Conservation (phyloP, 2,329 filamentous ascomycete genomes). For the Drechslerella stenobrocha region DNA sequence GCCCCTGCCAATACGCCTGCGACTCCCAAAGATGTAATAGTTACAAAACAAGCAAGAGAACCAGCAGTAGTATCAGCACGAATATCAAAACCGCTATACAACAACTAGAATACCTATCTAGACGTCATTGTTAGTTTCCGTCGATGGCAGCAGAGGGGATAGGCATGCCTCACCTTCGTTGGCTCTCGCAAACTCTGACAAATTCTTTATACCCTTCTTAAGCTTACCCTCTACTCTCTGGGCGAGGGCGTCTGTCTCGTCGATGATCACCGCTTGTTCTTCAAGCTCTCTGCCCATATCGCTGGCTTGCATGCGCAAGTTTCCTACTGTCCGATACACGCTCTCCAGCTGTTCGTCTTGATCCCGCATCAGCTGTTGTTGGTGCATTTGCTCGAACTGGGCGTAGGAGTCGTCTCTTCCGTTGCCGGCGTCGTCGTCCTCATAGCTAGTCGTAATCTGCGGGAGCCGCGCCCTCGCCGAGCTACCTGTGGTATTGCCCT, state of each 20-base stretch:
- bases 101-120: conserved; percentile 59
- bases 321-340: conserved; percentile 90
- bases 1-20: conserved; percentile 22
- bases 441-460: conserved; percentile 55
- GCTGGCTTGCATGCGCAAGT: conserved; percentile 83
- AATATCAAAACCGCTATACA: conserved; percentile 88
- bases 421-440: conserved; percentile 58
- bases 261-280: conserved; percentile 85
- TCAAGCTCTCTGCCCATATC: conserved; percentile 96
- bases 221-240: conserved; percentile 86
- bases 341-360: conserved; percentile 92
- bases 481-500: conserved; percentile 54
- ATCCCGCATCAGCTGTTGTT: conserved; percentile 87
- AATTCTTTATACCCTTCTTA: conserved; percentile 81
- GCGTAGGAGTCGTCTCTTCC: conserved; percentile 68
- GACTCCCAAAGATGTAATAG: conserved; percentile 21
- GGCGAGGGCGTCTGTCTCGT: conserved; percentile 79
- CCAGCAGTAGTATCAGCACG: conserved; percentile 80
- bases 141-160: conserved; percentile 48
- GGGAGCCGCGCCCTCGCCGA: conserved; percentile 58
- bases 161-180: conserved; percentile 76
- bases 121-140: not conserved
- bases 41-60: conserved; percentile 71
- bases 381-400: conserved; percentile 86
- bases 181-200: conserved; percentile 78